Percentiles rank a stretch among this genome's conserved stretches.
Evolutionary conservation across 1,284 basidiomycete species (phyloP).

Genomic region (Phellopilus nigrolimitatus): DNA sequence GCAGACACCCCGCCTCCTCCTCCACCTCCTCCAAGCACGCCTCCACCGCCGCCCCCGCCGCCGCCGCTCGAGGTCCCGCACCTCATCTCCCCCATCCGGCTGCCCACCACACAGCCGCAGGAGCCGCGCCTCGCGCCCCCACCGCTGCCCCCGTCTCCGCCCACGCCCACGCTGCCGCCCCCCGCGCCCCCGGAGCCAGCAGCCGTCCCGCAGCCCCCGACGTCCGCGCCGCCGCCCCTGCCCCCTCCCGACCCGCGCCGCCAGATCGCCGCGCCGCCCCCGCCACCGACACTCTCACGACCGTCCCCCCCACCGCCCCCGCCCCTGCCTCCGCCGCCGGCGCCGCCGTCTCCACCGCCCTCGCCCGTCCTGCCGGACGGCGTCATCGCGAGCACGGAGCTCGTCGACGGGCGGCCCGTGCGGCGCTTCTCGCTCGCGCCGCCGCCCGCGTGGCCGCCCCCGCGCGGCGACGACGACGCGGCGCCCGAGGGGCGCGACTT

Average conservation of each 20-base stretch:
- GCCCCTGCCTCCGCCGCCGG: conserved; percentile 25
- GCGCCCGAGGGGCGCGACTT: conserved; percentile 45
- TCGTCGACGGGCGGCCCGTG: conserved; percentile 21
- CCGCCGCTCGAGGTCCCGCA: conserved; percentile 17
- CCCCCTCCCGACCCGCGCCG: conserved; percentile 25
- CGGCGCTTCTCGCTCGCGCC: conserved; percentile 34
- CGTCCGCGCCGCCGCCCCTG: conserved; percentile 25
- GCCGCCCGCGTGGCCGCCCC: conserved; percentile 43
- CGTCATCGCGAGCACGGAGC: conserved; percentile 18
- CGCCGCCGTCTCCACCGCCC: conserved; percentile 25
- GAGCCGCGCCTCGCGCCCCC: conserved; percentile 19
- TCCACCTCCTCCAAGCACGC: conserved; percentile 20
- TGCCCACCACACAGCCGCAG: conserved; percentile 12
- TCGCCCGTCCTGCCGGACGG: conserved; percentile 25
- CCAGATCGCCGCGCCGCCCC: conserved; percentile 24
- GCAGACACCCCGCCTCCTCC: conserved; percentile 24
- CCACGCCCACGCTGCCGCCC: conserved; percentile 27
- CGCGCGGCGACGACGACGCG: conserved; percentile 36
- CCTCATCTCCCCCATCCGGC: conserved; percentile 8
- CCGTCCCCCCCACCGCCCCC: conserved; percentile 26
- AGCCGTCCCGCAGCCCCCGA: conserved; percentile 15
- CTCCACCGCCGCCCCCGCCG: conserved; percentile 12
- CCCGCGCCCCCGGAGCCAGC: conserved; percentile 27
- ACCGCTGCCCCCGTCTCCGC: conserved; percentile 24
- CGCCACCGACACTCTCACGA: conserved; percentile 22